Base-by-base conservation (phyloP, 179 eudicot genomes). In the Monotropa hypopitys region DNA sequence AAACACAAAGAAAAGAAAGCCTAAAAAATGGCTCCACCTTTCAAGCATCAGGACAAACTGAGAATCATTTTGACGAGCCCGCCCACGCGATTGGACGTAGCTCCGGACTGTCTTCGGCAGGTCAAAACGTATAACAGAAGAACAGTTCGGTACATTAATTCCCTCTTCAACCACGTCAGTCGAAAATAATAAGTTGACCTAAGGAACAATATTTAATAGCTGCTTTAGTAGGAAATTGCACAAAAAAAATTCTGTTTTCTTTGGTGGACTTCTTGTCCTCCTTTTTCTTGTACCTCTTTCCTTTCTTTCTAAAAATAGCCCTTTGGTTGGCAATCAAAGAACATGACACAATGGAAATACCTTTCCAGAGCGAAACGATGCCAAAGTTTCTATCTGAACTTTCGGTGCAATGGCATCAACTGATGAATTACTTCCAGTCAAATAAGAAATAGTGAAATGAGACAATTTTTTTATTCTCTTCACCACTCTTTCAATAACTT, bases 121-220 rank as follows among this genome's bases (percentile, higher is more conserved):
- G 80, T 90, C 88, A 73, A 90, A 90, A 43, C 87, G 87, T 81
- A 90, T 84, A 56, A 90, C 88, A 68, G 79, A 78, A 77, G 91
- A 87, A 53, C 90, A 90, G 70, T 82, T 78, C 26, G 85, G 85
- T 56, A 90, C 81, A 62, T 84, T 80, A 77, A 83, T 81, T 76
- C 90, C 94, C 82, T 90, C 89, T 84, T 89, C 90, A 49, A 84
- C 79, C 78, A 85, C 88, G 62, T 87, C 90, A 43, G 94, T 90
- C 30, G 94, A 78, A 83, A 90, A 90, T 54, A 90, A 73, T 56
- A 90, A 79, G 82, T 88, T 86, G 67, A 87, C 89, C 94, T 90
- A 71, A 46, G 43, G 78, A 30, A 63, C 16, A 43, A 72, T 7
- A 1, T 20, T 53, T 20, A 32, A 61, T 18, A 32, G 18, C 73